A percentile compares a stretch with the other conserved stretches of the same genome.
phyloP scores from a whole-genome alignment of 768 basidiomycete species.

The Calocybe gangraenosa region DNA sequence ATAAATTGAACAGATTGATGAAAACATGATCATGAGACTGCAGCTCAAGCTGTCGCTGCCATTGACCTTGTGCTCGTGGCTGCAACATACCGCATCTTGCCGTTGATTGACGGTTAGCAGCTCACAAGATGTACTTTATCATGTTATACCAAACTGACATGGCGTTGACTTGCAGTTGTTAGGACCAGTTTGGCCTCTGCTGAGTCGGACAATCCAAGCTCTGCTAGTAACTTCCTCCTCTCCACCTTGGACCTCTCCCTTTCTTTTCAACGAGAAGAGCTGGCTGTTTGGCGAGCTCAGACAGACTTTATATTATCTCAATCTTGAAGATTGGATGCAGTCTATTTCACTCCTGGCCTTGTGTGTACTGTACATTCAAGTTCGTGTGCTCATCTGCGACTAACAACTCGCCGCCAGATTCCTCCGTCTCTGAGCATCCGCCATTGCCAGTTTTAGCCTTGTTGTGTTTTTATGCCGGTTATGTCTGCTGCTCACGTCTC shows the following conservation, averaged over 20 bases:
- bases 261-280: not conserved
- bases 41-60: too few relatives aligned
- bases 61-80: too few relatives aligned
- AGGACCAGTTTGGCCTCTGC: conserved; percentile 8
- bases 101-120: too few relatives aligned
- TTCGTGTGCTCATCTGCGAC: not conserved
- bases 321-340: conserved; percentile 12
- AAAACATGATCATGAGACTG: too few relatives aligned
- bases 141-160: too few relatives aligned
- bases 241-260: not conserved
- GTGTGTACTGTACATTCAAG: conserved; percentile 3
- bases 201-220: conserved; percentile 1
- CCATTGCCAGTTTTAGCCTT: not conserved
- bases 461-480: conserved; percentile 11
- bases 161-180: conserved; percentile 11
- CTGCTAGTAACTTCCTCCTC: conserved; percentile 7
- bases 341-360: not conserved
- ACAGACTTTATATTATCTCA: not conserved
- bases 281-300: not conserved
- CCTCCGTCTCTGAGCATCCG: conserved; percentile 1
- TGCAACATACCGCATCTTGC: too few relatives aligned
- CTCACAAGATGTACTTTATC: too few relatives aligned
- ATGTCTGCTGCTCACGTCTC: conserved; percentile 13
- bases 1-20: not conserved
- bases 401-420: conserved; percentile 1